Base-by-base conservation (phyloP, 2,329 filamentous ascomycete species). In the Onygenales sp. region DNA sequence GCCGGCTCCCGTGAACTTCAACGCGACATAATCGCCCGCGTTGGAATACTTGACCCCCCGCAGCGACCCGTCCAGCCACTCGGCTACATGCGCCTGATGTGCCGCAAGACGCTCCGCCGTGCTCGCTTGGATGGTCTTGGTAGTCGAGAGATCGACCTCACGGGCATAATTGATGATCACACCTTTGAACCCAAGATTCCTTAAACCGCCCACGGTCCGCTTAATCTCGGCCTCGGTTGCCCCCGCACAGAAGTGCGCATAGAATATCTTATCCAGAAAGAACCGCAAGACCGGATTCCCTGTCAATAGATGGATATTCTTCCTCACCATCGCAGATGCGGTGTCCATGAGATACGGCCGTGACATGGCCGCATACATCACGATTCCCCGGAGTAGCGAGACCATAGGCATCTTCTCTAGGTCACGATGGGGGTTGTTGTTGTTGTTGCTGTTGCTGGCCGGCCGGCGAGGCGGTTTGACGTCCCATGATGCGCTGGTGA, bases 1-100 rank as follows among this genome's bases (percentile, higher is more conserved):
- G n/a, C 58, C 90, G 8, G 91, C 87, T 7, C 90, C 90, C 1
- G 86, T 90, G 76, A 93, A 77, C 72, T 80, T 80, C 52, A 80
- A 63, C 17, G 74, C 76, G 39, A 79, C 65, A 57, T 74, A 78
- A 56, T 79, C 77, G 3, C 74, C 75, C n/a, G 70, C 62, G 34
- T 71, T 71, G 2, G 78, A 69, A 72, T 80, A 77, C 10, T 74
- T 68, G 1, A 82, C 67, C 0, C 78, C 81, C 54, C 74, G 68
- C 46, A 82, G 60, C 5, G 77, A 80, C 3, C 77, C 78, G 31
- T 77, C 68, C 42, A 74, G 67, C 79, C 79, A 82, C 43, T 68
- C 61, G 9, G 71, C 63, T 3, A 75, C 65, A 54, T 64, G 56
- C 8, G 36, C 59, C 64, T 59, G 57, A 54, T 61, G 61, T 49